Percentiles rank a stretch among this genome's conserved stretches.
Conservation (phyloP, 2,329 filamentous ascomycete species). For the Colletotrichum sp. region DNA sequence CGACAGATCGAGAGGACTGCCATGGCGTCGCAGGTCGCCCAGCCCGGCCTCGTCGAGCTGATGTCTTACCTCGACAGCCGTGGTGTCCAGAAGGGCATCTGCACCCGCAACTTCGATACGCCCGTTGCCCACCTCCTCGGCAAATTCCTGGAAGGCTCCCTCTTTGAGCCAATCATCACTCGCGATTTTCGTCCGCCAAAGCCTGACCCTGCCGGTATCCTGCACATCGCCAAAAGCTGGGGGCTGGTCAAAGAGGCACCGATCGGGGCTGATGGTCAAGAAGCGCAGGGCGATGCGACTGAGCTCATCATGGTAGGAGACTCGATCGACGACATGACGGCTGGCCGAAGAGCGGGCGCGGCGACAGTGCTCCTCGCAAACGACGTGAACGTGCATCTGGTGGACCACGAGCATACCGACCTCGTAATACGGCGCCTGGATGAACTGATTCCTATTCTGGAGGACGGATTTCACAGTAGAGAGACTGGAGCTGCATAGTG, state of each 20-base stretch:
- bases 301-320: constrained; percentile 73
- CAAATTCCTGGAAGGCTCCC: constrained; percentile 72
- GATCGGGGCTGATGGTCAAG: not conserved
- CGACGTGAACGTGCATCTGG: constrained; percentile 76
- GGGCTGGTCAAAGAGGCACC: constrained; percentile 46
- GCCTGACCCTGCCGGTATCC: constrained; percentile 84
- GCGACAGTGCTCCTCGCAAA: constrained; percentile 90
- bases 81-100: constrained; percentile 79
- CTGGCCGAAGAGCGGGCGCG: constrained; percentile 81
- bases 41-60: constrained; percentile 77
- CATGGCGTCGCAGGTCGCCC: constrained; percentile 81
- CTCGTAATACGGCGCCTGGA: constrained; percentile 74
- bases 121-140: constrained; percentile 77
- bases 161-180: constrained; percentile 82
- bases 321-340: constrained; percentile 91
- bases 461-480: constrained; percentile 68
- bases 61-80: constrained; percentile 82
- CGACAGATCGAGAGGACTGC: constrained; percentile 80
- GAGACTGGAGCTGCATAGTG: not conserved
- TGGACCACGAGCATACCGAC: constrained; percentile 77
- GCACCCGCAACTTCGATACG: constrained; percentile 90
- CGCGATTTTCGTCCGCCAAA: constrained; percentile 85
- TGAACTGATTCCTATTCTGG: constrained; percentile 77
- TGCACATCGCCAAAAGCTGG: constrained; percentile 85
- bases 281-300: constrained; percentile 43